These are phyloP conservation scores for Cardiosporidium cionae DNA, from an alignment of 169 alveolate species.

Conservation along the genomic window DNA sequence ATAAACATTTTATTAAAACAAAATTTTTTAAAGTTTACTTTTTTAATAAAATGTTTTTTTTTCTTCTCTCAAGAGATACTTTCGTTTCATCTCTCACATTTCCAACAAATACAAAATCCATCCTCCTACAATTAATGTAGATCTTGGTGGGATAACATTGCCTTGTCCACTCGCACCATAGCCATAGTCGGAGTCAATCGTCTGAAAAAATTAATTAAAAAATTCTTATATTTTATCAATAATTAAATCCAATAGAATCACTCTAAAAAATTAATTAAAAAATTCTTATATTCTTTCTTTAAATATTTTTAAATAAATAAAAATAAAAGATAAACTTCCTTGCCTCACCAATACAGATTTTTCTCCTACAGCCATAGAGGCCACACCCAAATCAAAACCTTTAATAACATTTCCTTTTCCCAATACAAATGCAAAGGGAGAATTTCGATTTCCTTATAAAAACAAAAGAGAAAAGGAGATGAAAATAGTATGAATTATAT, in stretches of 20 bases:
- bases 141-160: slow-evolving; percentile 57
- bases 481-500: not conserved
- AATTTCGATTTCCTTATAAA: slow-evolving; percentile 39
- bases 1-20: too few relatives aligned
- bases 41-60: too few relatives aligned
- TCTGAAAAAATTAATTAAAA: too few relatives aligned
- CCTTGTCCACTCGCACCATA: slow-evolving; percentile 71
- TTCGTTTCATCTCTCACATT: too few relatives aligned
- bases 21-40: too few relatives aligned
- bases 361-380: slow-evolving; percentile 10
- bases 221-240: too few relatives aligned
- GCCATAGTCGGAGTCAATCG: slow-evolving; percentile 55
- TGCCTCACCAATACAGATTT: slow-evolving; percentile 67
- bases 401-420: slow-evolving; percentile 49
- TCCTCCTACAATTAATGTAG: slow-evolving; percentile 52
- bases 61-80: too few relatives aligned
- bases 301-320: slow-evolving; percentile 43
- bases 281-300: slow-evolving; percentile 24
- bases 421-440: slow-evolving; percentile 57
- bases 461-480: not conserved
- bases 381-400: slow-evolving; percentile 23
- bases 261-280: too few relatives aligned
- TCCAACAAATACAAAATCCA: too few relatives aligned
- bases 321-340: slow-evolving; percentile 57
- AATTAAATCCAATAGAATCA: too few relatives aligned